Percentiles rank a stretch among this genome's conserved stretches.
Evolutionary conservation across 352 stramenopile species (phyloP).

Genomic region (Pseudoperonospora humuli): DNA sequence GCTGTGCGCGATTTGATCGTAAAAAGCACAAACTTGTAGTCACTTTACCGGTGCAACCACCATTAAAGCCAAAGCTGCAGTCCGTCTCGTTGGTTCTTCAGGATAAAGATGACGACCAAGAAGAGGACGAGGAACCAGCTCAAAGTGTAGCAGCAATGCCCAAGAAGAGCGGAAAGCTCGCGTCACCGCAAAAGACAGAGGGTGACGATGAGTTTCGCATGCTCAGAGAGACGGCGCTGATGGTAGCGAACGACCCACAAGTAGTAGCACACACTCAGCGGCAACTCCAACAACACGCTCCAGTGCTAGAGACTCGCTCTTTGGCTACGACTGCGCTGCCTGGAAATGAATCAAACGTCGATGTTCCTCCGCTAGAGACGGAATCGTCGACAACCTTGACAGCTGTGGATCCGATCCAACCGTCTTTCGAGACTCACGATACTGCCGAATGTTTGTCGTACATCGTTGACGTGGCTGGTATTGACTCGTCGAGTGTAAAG

Average conservation of each 20-base stretch:
- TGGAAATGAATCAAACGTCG: slow-evolving; percentile 14
- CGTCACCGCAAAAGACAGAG: slow-evolving; percentile 8
- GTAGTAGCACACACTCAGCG: slow-evolving; percentile 9
- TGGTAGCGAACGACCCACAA: slow-evolving; percentile 59
- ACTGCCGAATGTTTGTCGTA: slow-evolving; percentile 43
- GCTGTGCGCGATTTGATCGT: slow-evolving; percentile 80
- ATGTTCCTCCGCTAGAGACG: slow-evolving; percentile 40
- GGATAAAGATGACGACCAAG: slow-evolving; percentile 31
- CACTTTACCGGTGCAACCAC: slow-evolving; percentile 70
- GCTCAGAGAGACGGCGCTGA: slow-evolving; percentile 54
- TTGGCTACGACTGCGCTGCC: slow-evolving; percentile 8
- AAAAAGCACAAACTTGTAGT: slow-evolving; percentile 60
- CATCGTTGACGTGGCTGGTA: slow-evolving; percentile 31
- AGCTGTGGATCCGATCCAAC: slow-evolving; percentile 3
- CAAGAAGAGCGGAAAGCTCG: background rate
- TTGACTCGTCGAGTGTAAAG: slow-evolving; percentile 32
- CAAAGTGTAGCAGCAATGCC: background rate
- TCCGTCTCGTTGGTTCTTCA: slow-evolving; percentile 28
- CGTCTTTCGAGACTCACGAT: slow-evolving; percentile 36
- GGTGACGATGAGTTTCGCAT: slow-evolving; percentile 44
- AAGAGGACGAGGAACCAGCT: slow-evolving; percentile 1
- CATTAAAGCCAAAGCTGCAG: slow-evolving; percentile 20
- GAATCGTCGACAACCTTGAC: background rate
- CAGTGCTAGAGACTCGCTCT: background rate
- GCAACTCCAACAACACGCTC: background rate